Evolutionary conservation across 2,329 filamentous ascomycete species (phyloP).

Genomic region (Monilinia laxa): DNA sequence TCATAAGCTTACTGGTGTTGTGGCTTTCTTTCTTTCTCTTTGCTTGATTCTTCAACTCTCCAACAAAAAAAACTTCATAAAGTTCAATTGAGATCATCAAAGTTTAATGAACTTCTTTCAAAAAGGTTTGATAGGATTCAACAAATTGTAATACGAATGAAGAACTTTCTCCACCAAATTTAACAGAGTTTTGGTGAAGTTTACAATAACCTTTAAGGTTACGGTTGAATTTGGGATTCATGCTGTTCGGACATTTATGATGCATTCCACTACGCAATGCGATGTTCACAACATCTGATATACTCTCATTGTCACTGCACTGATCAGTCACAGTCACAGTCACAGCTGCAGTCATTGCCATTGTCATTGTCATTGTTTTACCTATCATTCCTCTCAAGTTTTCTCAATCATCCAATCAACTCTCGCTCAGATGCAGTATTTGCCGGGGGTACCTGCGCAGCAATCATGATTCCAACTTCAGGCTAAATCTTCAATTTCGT

Average conservation of each 20-base stretch:
- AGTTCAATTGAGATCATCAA: no score
- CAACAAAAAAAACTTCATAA: no score
- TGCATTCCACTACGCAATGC: not conserved
- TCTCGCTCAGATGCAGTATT: not conserved
- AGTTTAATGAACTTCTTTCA: no score
- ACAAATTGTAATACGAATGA: not conserved
- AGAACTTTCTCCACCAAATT: no score
- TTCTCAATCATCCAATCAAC: not conserved
- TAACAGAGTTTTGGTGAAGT: not conserved
- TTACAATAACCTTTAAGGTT: no score
- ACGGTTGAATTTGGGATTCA: not conserved
- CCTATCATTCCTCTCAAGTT: not conserved
- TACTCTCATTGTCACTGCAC: not conserved
- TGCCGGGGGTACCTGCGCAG: conserved; percentile 15
- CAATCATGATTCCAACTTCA: not conserved
- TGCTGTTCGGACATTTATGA: not conserved
- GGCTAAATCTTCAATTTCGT: conserved; percentile 14
- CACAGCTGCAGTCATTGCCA: not conserved
- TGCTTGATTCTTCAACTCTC: no score
- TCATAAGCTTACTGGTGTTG: no score
- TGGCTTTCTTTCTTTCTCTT: no score
- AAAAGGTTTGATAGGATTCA: no score
- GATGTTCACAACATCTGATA: not conserved
- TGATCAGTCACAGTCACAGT: not conserved
- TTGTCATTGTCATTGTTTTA: not conserved